Percentiles rank a stretch among this genome's conserved stretches.
phyloP scores from a whole-genome alignment of 2,329 filamentous ascomycete species.

The Ophiostoma himal-ulmi region DNA sequence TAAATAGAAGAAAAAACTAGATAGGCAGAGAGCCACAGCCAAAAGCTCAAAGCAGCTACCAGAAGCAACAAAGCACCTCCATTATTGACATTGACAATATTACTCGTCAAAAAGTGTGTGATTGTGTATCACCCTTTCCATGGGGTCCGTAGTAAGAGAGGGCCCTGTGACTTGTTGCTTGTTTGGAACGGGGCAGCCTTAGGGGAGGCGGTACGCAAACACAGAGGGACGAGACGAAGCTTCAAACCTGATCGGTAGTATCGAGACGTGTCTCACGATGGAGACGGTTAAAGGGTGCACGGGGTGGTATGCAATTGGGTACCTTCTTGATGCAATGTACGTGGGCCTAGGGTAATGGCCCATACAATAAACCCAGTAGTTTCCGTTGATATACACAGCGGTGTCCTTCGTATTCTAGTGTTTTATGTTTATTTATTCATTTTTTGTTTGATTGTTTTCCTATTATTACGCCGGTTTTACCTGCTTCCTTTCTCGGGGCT shows the following conservation, averaged over 20 bases:
- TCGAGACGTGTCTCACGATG: conserved; percentile 26
- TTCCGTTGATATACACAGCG: neutral
- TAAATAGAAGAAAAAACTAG: conserved; percentile 15
- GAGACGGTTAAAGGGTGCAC: conserved; percentile 16
- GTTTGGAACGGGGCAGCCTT: conserved; percentile 1
- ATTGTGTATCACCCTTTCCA: neutral
- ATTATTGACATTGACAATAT: too few relatives aligned
- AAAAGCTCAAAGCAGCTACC: too few relatives aligned
- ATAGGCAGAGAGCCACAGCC: too few relatives aligned
- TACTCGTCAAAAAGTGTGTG: too few relatives aligned
- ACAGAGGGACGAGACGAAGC: conserved; percentile 19
- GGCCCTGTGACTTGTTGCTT: too few relatives aligned
- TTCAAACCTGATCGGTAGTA: conserved; percentile 22
- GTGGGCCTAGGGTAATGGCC: neutral
- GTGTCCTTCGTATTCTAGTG: neutral
- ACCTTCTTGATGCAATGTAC: neutral
- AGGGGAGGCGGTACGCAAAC: neutral
- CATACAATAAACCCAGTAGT: neutral
- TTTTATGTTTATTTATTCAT: neutral
- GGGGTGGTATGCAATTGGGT: conserved; percentile 17
- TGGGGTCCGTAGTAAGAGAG: neutral
- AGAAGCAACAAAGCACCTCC: too few relatives aligned
- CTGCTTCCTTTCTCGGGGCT: conserved; percentile 10
- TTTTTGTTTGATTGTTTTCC: neutral
- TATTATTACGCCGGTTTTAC: conserved; percentile 13